phyloP scores from a whole-genome alignment of 169 alveolate genomes.

The Nephromyces sp. region DNA sequence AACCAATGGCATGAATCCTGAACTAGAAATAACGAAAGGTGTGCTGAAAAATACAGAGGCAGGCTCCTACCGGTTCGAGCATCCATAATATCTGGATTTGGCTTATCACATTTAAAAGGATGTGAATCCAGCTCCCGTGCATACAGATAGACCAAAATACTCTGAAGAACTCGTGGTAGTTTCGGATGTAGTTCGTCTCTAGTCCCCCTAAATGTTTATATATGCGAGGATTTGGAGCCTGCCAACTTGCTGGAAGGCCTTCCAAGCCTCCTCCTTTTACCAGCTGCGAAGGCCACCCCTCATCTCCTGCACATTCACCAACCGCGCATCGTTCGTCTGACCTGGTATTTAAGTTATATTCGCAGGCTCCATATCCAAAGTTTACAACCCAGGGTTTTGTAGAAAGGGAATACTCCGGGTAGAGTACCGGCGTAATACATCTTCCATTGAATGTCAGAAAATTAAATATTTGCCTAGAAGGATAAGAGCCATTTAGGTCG shows the following conservation, averaged over 20 bases:
- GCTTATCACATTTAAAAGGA: constrained; percentile 58
- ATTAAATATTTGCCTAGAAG: constrained; percentile 13
- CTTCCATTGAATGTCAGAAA: constrained; percentile 24
- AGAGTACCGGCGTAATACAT: constrained; percentile 17
- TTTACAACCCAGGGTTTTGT: not conserved
- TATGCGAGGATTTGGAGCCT: not conserved
- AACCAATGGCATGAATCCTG: too few species aligned
- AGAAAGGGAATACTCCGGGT: constrained; percentile 14
- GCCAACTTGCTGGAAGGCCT: not conserved
- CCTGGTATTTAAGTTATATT: constrained; percentile 9
- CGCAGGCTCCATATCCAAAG: constrained; percentile 33
- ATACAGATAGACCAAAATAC: constrained; percentile 67
- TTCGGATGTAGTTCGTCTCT: constrained; percentile 21
- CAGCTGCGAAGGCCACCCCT: not conserved
- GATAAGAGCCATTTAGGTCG: not conserved
- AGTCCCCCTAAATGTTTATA: constrained; percentile 5
- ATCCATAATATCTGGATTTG: constrained; percentile 68
- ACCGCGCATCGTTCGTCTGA: not conserved
- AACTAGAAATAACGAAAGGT: too few species aligned
- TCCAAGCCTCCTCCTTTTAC: not conserved
- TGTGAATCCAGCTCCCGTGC: constrained; percentile 72
- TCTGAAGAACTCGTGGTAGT: constrained; percentile 59
- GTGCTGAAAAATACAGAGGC: too few species aligned
- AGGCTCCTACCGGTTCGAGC: constrained; percentile 73
- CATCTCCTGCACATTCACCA: not conserved